Percentiles rank a stretch among this genome's conserved stretches.
These are phyloP conservation scores for Herpotrichia juniperi DNA, from an alignment of 2,329 filamentous ascomycete genomes.

Conservation along the genomic window DNA sequence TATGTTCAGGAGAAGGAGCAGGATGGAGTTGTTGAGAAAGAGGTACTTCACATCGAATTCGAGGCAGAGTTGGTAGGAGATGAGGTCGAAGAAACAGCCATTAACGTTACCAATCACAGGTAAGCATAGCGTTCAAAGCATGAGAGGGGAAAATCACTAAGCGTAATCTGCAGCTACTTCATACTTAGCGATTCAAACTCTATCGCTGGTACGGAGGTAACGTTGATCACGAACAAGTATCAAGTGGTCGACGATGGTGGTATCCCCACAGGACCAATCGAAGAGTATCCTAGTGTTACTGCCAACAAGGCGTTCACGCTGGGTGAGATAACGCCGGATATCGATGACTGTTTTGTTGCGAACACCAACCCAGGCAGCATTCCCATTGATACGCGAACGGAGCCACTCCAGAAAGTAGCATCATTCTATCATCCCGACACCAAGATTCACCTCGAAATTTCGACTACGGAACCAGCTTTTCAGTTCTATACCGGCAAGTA, in stretches of 20 bases:
- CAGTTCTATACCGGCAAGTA: slow-evolving; percentile 94
- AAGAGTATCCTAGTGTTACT: slow-evolving; percentile 68
- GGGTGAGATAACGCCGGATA: slow-evolving; percentile 71
- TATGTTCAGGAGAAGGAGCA: slow-evolving; percentile 78
- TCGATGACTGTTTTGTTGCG: slow-evolving; percentile 91
- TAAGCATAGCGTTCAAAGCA: slow-evolving; percentile 46
- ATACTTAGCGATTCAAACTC: slow-evolving; percentile 66
- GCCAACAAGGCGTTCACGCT: slow-evolving; percentile 74
- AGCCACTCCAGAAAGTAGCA: slow-evolving; percentile 70
- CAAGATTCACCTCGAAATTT: slow-evolving; percentile 81
- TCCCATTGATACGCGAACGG: slow-evolving; percentile 58
- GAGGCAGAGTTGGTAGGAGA: slow-evolving; percentile 79
- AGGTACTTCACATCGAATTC: slow-evolving; percentile 84
- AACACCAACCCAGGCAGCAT: slow-evolving; percentile 64
- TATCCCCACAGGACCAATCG: slow-evolving; percentile 75
- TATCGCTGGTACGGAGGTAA: slow-evolving; percentile 67
- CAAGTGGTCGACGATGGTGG: slow-evolving; percentile 74
- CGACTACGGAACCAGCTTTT: slow-evolving; percentile 93
- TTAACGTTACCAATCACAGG: slow-evolving; percentile 97
- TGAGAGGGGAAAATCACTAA: background rate
- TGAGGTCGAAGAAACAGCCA: slow-evolving; percentile 82
- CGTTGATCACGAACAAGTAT: slow-evolving; percentile 66
- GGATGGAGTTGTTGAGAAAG: slow-evolving; percentile 66
- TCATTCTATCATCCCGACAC: slow-evolving; percentile 75
- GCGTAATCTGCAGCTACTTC: slow-evolving; percentile 62